Evolutionary conservation across 163 green algal species (phyloP).

Genomic region (Scenedesmus sp.): DNA sequence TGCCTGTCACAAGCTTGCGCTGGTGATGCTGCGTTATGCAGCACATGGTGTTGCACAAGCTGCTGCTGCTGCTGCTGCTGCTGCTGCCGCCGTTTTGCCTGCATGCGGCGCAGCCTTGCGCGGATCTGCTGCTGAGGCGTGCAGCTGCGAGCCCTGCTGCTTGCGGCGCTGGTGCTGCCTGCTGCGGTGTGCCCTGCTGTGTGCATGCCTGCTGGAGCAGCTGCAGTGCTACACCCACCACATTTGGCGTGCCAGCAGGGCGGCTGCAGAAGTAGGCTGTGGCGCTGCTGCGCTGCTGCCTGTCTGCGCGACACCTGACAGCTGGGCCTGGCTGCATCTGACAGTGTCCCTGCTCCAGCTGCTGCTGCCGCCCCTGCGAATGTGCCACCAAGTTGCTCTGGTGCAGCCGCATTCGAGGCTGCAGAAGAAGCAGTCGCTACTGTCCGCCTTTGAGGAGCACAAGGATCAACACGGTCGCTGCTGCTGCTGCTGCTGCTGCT

Average conservation of each 20-base stretch:
- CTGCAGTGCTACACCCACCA: background rate
- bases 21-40: background rate
- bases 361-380: background rate
- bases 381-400: background rate
- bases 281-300: background rate
- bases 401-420: background rate
- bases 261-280: background rate
- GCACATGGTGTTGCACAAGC: slow-evolving; percentile 1
- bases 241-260: background rate
- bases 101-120: background rate
- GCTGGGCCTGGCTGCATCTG: background rate
- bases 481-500: background rate
- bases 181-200: background rate
- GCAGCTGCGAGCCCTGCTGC: background rate
- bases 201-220: background rate
- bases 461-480: background rate
- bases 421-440: background rate
- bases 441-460: background rate
- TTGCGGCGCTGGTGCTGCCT: background rate
- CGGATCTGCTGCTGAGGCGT: background rate
- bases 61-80: slow-evolving; percentile 10
- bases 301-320: background rate
- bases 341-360: background rate
- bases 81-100: slow-evolving; percentile 6
- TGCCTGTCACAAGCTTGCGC: background rate